Percentiles rank a stretch among this genome's conserved stretches.
Evolutionary conservation across 306 rosid genomes (phyloP).

Genomic region (Benincasa hispida): DNA sequence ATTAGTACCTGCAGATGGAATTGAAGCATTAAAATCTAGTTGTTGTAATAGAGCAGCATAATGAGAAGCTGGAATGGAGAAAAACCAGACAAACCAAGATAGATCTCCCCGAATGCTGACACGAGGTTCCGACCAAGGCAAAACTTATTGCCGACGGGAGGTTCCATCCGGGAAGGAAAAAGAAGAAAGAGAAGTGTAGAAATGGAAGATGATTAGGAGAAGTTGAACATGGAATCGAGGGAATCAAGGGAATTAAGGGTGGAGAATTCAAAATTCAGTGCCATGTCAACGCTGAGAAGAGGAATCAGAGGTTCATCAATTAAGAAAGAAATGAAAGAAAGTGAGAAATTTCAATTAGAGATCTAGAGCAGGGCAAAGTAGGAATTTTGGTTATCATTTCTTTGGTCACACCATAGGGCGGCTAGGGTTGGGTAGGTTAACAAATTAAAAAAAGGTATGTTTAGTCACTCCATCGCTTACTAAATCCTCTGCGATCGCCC

Average conservation of each 20-base stretch:
- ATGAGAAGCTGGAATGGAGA: neutral
- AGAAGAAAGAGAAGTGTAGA: conserved; percentile 27
- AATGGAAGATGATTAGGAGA: neutral
- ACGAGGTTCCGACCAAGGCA: conserved; percentile 88
- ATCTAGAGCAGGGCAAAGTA: conserved; percentile 22
- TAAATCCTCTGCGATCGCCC: too few species aligned
- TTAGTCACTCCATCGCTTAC: too few species aligned
- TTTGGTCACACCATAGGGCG: neutral
- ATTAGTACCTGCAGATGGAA: conserved; percentile 58
- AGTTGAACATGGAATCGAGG: conserved; percentile 5
- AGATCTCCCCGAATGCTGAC: conserved; percentile 97
- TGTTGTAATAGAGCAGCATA: neutral
- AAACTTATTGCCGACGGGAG: conserved; percentile 90
- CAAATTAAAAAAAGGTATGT: neutral
- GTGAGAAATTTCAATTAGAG: neutral
- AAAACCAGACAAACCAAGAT: conserved; percentile 42
- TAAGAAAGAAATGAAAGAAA: neutral
- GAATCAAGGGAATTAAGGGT: conserved; percentile 8
- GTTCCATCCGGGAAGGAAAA: conserved; percentile 54
- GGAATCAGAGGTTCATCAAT: neutral
- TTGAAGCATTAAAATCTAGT: conserved; percentile 12
- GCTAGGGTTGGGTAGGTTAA: conserved; percentile 7
- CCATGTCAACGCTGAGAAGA: neutral
- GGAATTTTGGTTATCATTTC: neutral
- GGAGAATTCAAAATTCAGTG: conserved; percentile 1